Percentiles rank a stretch among this genome's conserved stretches.
Evolutionary conservation across 768 basidiomycete genomes (phyloP).

Genomic region (Auriscalpium microsporum): DNA sequence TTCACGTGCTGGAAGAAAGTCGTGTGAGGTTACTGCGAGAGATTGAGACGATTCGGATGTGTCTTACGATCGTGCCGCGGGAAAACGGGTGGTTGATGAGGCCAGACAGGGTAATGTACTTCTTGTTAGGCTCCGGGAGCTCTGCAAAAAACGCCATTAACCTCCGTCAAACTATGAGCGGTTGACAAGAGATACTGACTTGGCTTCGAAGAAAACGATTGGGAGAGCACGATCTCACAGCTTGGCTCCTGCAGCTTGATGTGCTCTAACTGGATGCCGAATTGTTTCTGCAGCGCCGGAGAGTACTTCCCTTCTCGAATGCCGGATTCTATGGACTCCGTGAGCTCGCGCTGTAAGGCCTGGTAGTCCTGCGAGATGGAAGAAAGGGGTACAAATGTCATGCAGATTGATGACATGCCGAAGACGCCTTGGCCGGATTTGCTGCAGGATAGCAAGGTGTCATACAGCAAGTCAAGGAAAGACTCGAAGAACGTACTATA

Average conservation of each 20-base stretch:
- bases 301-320: not conserved
- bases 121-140: slow-evolving; percentile 1
- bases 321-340: slow-evolving; percentile 1
- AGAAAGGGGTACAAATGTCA: slow-evolving; percentile 6
- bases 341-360: slow-evolving; percentile 3
- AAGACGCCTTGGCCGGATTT: not conserved
- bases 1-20: slow-evolving; percentile 9
- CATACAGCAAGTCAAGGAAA: not conserved
- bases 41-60: not conserved
- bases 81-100: slow-evolving; percentile 7
- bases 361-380: not conserved
- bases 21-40: no score
- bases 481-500: slow-evolving; percentile 1
- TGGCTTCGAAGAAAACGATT: not conserved
- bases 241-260: slow-evolving; percentile 3
- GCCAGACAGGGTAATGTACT: not conserved
- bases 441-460: not conserved
- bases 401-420: not conserved
- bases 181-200: not conserved
- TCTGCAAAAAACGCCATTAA: not conserved
- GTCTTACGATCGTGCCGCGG: slow-evolving; percentile 13
- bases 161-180: no score
- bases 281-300: slow-evolving; percentile 8
- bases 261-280: slow-evolving; percentile 6
- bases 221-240: not conserved